Evolutionary conservation across 2,329 filamentous ascomycete genomes (phyloP).

Genomic region (Atkinsonella texensis): DNA sequence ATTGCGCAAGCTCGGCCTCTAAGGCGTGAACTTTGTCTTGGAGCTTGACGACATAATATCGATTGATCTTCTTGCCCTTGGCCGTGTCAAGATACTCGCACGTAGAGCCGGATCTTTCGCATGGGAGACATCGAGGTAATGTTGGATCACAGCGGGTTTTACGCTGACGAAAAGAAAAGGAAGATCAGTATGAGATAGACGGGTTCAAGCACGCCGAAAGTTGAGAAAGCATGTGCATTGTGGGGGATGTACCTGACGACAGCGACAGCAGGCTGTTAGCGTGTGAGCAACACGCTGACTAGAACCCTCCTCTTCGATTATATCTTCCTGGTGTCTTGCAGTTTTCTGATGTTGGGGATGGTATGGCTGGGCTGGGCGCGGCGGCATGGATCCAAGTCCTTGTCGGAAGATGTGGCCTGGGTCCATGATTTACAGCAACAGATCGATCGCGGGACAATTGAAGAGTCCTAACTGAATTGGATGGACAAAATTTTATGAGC

Average conservation of each 20-base stretch:
- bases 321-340: conserved; percentile 25
- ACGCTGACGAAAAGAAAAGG: conserved; percentile 40
- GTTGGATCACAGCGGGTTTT: conserved; percentile 95
- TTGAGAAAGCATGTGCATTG: background rate
- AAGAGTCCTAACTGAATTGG: background rate
- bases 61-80: conserved; percentile 74
- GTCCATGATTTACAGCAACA: conserved; percentile 34
- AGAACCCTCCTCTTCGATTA: conserved; percentile 36
- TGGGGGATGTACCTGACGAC: conserved; percentile 51
- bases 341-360: conserved; percentile 20
- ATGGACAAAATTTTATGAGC: background rate
- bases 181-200: conserved; percentile 2
- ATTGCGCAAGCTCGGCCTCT: conserved; percentile 67
- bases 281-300: conserved; percentile 62
- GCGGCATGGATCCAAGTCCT: conserved; percentile 35
- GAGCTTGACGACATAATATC: conserved; percentile 84
- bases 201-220: background rate
- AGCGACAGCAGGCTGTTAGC: conserved; percentile 68
- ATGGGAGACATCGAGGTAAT: conserved; percentile 81
- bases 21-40: conserved; percentile 76
- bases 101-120: conserved; percentile 77
- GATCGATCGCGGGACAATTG: background rate
- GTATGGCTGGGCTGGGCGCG: conserved; percentile 22
- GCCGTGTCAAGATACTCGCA: conserved; percentile 94
- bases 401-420: conserved; percentile 47